Evolutionary conservation across 225 moss, liverwort and hornwort genomes (phyloP).

Genomic region (Pleurozium schreberi): DNA sequence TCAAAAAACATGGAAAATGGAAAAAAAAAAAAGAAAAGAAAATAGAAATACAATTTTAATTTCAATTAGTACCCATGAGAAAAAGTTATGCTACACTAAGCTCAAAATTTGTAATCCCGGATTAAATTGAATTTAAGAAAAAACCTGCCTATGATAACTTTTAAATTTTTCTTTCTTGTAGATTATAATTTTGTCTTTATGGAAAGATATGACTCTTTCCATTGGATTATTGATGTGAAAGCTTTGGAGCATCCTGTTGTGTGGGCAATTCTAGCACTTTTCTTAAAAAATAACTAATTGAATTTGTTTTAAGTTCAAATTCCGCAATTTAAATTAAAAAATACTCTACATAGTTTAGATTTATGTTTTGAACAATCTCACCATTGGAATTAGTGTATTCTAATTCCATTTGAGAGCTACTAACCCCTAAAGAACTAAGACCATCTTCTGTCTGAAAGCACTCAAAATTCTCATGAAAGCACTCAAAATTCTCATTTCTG

Average conservation of each 20-base stretch:
- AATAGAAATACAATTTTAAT: background rate
- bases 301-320: background rate
- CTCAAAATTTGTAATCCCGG: fast-evolving
- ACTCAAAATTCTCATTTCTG: too few relatives aligned
- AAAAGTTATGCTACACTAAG: background rate
- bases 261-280: fast-evolving
- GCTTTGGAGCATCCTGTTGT: background rate
- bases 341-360: fast-evolving
- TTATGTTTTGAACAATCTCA: too few relatives aligned
- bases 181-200: too few relatives aligned
- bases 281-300: fast-evolving
- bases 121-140: background rate
- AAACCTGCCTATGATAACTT: background rate
- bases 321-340: background rate
- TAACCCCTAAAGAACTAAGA: too few relatives aligned
- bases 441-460: too few relatives aligned
- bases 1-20: fast-evolving
- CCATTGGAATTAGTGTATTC: fast-evolving
- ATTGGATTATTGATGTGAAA: fast-evolving
- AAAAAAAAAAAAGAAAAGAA: too few relatives aligned
- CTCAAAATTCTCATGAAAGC: too few relatives aligned
- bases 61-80: fast-evolving
- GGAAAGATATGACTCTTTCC: too few relatives aligned
- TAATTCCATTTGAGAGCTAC: background rate
- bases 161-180: background rate